Percentiles rank a stretch among this genome's conserved stretches.
Evolutionary conservation across 345 rosid genomes (phyloP).

Genomic region (Noccaea bulbosa): DNA sequence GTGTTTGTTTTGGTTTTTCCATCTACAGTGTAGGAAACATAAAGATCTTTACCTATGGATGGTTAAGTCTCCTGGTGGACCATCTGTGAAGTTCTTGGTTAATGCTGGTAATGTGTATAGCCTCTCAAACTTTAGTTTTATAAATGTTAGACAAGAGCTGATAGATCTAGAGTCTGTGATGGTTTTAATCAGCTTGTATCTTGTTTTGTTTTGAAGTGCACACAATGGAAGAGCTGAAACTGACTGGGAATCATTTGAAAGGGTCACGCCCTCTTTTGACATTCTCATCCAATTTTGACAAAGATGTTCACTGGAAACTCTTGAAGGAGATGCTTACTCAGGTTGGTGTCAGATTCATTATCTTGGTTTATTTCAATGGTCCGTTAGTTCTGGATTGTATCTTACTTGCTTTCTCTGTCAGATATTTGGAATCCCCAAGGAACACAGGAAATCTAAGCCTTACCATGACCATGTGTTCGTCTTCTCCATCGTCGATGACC

Average conservation of each 20-base stretch:
- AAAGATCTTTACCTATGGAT: constrained; percentile 92
- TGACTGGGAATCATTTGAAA: constrained; percentile 91
- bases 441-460: constrained; percentile 89
- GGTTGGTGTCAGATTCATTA: constrained; percentile 44
- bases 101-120: constrained; percentile 69
- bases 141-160: neutral
- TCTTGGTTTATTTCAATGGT: neutral
- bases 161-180: neutral
- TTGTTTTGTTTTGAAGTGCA: constrained; percentile 57
- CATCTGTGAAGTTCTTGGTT: constrained; percentile 92
- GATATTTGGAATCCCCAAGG: constrained; percentile 93
- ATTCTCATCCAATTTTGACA: constrained; percentile 81
- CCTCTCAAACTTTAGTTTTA: neutral
- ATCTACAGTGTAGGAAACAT: constrained; percentile 86
- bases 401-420: constrained; percentile 27
- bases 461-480: constrained; percentile 92
- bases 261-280: constrained; percentile 88
- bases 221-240: constrained; percentile 95
- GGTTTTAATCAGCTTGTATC: neutral
- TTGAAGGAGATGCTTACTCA: constrained; percentile 85
- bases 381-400: neutral
- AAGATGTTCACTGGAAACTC: constrained; percentile 88
- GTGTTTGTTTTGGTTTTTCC: neutral
- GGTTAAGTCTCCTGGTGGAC: constrained; percentile 79
- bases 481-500: constrained; percentile 93